Evolutionary conservation across 257 asterid species (phyloP), one percentile per base, ranked within the genome.

Genomic region (Echium plantagineum): DNA sequence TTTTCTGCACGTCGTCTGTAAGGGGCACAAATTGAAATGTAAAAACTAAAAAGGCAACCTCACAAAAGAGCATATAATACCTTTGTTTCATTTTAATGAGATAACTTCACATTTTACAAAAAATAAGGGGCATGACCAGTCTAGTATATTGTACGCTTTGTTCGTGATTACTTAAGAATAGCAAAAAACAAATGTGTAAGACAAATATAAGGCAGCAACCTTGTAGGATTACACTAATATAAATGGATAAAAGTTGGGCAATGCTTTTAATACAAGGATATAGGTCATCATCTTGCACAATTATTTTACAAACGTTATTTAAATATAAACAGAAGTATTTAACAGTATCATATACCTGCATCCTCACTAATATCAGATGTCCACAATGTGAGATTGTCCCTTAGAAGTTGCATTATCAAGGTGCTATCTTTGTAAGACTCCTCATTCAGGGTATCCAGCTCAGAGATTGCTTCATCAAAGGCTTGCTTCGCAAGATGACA

Each of bases 401-500:
- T 80, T 17, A 89, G 87, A 75, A 89, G 90, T 67, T 89, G 96
- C 95, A 89, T 77, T 62, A 89, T 89, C 79, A 89, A 72, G 77
- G 95, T 89, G 78, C 95, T 83, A 71, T 89, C 95, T 75, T 89
- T 86, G 83, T 89, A 86, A 42, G 97, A 89, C 62, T 89, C 97
- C 78, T 89, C 97, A 18, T 70, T 84, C 74, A 89, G 77, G 77
- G 81, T 72, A 67, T 89, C 97, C 58, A 89, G 87, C 74, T 89
- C 95, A 0, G 94, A 82, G 68, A 86, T 86, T 62, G 97, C 97
- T 79, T 89, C 97, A 77, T 89, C 97, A 81, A 89, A 86, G 62
- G 97, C 97, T 75, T 84, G 95, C 74, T 89, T 89, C 13, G 95
- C 97, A 60, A 89, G 89, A 76, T 84, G 94, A 74, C 97, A 89